Evolutionary conservation across 257 asterid species (phyloP).

Genomic region (Paraleonurus japonicus): DNA sequence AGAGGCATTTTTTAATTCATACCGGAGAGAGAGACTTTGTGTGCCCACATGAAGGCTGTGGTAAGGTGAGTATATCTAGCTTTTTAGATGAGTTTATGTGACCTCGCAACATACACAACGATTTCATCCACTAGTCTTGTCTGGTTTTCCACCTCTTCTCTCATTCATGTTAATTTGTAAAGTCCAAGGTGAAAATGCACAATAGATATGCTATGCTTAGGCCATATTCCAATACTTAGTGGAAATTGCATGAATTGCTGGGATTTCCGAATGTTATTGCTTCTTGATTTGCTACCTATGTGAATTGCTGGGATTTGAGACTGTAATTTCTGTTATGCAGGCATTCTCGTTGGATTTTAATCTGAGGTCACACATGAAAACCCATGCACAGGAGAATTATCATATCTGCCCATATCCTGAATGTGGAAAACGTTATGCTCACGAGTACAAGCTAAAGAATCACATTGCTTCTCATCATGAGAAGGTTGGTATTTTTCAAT

Average conservation of each 20-base stretch:
- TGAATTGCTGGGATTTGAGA: not conserved
- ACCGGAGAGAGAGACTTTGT: conserved; percentile 95
- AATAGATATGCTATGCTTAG: not conserved
- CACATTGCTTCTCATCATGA: conserved; percentile 80
- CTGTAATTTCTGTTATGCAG: conserved; percentile 41
- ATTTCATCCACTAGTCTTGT: not conserved
- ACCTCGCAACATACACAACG: not conserved
- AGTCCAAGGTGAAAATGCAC: not conserved
- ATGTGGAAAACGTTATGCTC: conserved; percentile 97
- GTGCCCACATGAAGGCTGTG: conserved; percentile 99
- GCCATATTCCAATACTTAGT: not conserved
- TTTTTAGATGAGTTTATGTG: conserved; percentile 11
- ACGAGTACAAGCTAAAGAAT: conserved; percentile 94
- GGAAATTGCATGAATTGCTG: not conserved
- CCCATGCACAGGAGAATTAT: conserved; percentile 98
- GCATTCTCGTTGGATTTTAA: conserved; percentile 97
- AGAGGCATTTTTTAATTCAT: conserved; percentile 93
- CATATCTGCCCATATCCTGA: conserved; percentile 94
- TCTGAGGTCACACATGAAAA: conserved; percentile 96
- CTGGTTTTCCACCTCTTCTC: not conserved
- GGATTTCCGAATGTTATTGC: not conserved
- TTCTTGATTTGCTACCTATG: conserved; percentile 3
- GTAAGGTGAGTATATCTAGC: conserved; percentile 68
- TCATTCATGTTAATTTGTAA: not conserved
- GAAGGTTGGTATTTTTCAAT: conserved; percentile 47